Conservation (phyloP, 75 land plant species). For the Pseudotsuga menziesii region DNA sequence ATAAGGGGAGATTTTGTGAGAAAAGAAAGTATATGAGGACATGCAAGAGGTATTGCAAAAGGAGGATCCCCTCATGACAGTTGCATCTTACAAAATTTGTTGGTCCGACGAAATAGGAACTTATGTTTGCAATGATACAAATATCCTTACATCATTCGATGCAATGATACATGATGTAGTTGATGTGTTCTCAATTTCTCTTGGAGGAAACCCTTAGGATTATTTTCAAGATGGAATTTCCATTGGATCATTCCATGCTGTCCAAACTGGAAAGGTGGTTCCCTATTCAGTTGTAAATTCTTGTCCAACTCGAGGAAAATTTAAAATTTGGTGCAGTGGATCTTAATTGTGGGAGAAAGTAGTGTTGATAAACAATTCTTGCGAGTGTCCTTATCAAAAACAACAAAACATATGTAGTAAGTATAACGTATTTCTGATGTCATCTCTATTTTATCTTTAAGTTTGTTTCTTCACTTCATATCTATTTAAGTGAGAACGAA, state of each 20-base stretch:
- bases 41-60: conserved; percentile 57
- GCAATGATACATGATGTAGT: conserved; percentile 63
- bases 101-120: conserved; percentile 27
- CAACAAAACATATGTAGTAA: conserved; percentile 8
- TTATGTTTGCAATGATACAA: conserved; percentile 33
- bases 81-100: conserved; percentile 66
- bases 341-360: conserved; percentile 48
- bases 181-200: conserved; percentile 43
- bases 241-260: conserved; percentile 44
- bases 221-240: conserved; percentile 20
- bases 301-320: conserved; percentile 26
- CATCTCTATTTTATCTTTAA: neutral
- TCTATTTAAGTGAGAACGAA: neutral
- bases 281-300: conserved; percentile 38
- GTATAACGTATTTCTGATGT: neutral
- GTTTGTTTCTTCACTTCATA: neutral
- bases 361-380: conserved; percentile 29
- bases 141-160: conserved; percentile 67
- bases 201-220: conserved; percentile 10
- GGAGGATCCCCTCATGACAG: conserved; percentile 52
- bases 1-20: conserved; percentile 44
- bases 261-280: conserved; percentile 18
- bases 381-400: conserved; percentile 25
- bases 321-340: conserved; percentile 40
- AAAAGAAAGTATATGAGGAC: conserved; percentile 29